Evolutionary conservation across 106 monocot species (phyloP).

Genomic region (Agapanthus africanus): DNA sequence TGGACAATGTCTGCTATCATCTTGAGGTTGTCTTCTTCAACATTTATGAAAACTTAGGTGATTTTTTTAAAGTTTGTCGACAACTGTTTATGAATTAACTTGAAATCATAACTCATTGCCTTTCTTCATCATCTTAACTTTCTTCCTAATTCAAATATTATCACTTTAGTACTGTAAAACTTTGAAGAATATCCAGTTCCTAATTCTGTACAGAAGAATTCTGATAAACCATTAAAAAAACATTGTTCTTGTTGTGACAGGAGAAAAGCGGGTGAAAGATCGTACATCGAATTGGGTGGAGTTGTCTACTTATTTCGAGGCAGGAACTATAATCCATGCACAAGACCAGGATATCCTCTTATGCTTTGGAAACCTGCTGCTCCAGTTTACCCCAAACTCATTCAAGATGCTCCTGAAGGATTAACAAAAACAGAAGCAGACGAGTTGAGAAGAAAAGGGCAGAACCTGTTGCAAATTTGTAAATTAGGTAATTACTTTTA

Average conservation of each 20-base stretch:
- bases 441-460: conserved; percentile 69
- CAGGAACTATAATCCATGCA: conserved; percentile 67
- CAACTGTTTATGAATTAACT: neutral
- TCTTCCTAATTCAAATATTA: neutral
- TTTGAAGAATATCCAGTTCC: neutral
- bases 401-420: conserved; percentile 91
- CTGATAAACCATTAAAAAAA: neutral
- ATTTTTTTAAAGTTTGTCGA: conserved; percentile 6
- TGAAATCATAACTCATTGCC: neutral
- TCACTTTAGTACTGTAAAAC: neutral
- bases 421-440: conserved; percentile 73
- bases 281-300: conserved; percentile 73
- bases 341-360: conserved; percentile 76
- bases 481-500: conserved; percentile 75
- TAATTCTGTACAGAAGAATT: neutral
- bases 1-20: conserved; percentile 78
- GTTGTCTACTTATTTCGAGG: conserved; percentile 85
- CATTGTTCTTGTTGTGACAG: conserved; percentile 21
- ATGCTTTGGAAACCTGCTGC: conserved; percentile 99
- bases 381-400: conserved; percentile 96
- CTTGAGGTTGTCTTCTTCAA: conserved; percentile 60
- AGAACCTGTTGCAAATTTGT: conserved; percentile 75
- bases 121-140: neutral
- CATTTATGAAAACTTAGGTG: neutral
- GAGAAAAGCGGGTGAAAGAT: conserved; percentile 93